A percentile compares a stretch with the other conserved stretches of the same genome.
These are phyloP conservation scores for Sphenostylis stenocarpa DNA, from an alignment of 306 rosid genomes.

Conservation along the genomic window DNA sequence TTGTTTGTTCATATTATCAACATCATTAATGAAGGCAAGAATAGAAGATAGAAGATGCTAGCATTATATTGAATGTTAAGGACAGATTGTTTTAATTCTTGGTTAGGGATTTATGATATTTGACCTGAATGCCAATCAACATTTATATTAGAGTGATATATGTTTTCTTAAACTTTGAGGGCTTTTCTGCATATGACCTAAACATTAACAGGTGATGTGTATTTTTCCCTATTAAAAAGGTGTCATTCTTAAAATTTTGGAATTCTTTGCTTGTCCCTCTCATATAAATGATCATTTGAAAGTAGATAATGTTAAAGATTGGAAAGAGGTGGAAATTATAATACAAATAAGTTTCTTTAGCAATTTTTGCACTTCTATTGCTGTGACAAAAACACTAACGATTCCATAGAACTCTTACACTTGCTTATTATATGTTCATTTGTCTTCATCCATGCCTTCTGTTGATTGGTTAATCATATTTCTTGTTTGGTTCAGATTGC, in stretches of 20 bases:
- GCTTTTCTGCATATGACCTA: neutral
- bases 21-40: too few species aligned
- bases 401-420: neutral
- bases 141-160: neutral
- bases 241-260: slow-evolving; percentile 24
- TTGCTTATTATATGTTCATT: neutral
- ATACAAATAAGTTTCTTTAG: slow-evolving; percentile 14
- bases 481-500: slow-evolving; percentile 71
- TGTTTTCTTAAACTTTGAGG: neutral
- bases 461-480: slow-evolving; percentile 11
- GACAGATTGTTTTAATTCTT: neutral
- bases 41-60: too few species aligned
- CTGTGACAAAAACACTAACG: neutral
- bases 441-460: slow-evolving; percentile 13
- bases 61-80: too few species aligned
- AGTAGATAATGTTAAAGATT: slow-evolving; percentile 19
- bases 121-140: neutral
- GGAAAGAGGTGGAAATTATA: slow-evolving; percentile 21
- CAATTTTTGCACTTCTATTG: neutral
- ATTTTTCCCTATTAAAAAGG: neutral
- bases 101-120: neutral
- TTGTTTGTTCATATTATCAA: too few species aligned
- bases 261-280: slow-evolving; percentile 12
- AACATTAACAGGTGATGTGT: neutral
- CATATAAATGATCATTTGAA: neutral